A percentile compares a stretch with the other conserved stretches of the same genome.
Evolutionary conservation across 2,329 filamentous ascomycete genomes (phyloP).

Genomic region (Pestalotiopsis sp.): DNA sequence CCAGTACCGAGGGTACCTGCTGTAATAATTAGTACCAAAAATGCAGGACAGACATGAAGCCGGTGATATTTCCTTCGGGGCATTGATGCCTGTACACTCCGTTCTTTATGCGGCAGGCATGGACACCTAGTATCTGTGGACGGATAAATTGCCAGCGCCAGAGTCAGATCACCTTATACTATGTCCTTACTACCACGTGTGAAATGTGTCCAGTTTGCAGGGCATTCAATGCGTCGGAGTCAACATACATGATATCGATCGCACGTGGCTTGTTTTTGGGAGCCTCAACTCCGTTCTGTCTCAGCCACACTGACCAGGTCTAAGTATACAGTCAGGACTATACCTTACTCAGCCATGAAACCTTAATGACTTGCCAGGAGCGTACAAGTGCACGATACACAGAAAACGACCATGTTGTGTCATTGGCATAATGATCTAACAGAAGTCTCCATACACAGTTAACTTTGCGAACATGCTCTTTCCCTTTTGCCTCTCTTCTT

Average conservation of each 20-base stretch:
- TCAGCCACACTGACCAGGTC: background rate
- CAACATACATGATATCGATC: no score
- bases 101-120: background rate
- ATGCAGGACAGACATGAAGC: background rate
- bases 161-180: background rate
- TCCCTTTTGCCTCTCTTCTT: no score
- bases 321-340: background rate
- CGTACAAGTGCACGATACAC: no score
- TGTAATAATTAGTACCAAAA: background rate
- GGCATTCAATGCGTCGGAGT: background rate
- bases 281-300: conserved; percentile 1
- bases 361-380: background rate
- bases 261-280: background rate
- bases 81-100: background rate
- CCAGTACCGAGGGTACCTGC: background rate
- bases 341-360: background rate
- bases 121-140: background rate
- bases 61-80: background rate
- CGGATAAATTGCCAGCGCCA: background rate
- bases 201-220: background rate
- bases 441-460: no score
- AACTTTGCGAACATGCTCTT: no score
- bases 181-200: background rate
- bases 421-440: no score
- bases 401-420: no score